Conservation (phyloP, 192 early-diverging fungal genomes). For the Umbelopsis isabellina region DNA sequence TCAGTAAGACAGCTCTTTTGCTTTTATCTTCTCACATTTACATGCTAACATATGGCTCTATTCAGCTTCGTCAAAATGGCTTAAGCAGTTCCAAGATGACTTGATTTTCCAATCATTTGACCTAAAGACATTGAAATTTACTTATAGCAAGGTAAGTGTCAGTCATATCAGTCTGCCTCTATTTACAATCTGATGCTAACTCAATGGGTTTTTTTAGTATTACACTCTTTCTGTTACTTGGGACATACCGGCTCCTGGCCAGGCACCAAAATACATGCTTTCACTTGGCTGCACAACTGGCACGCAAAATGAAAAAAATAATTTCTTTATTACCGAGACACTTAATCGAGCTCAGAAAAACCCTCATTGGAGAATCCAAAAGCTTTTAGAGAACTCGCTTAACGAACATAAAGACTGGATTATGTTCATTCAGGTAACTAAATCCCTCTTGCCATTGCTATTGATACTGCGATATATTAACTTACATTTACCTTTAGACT, state of each 20-base stretch:
- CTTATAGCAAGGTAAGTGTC: slow-evolving; percentile 34
- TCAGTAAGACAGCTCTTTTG: slow-evolving; percentile 22
- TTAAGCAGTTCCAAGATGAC: slow-evolving; percentile 37
- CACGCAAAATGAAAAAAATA: neutral
- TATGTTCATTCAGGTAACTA: slow-evolving; percentile 38
- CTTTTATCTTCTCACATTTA: neutral
- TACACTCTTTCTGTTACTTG: slow-evolving; percentile 37
- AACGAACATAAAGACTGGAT: slow-evolving; percentile 40
- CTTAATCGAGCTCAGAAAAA: slow-evolving; percentile 23
- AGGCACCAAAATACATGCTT: slow-evolving; percentile 32
- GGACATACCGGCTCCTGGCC: slow-evolving; percentile 24
- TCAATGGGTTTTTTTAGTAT: slow-evolving; percentile 15
- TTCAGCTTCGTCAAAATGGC: slow-evolving; percentile 35
- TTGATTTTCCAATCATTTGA: slow-evolving; percentile 39
- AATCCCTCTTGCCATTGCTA: neutral
- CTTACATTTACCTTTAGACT: slow-evolving; percentile 13
- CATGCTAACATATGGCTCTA: neutral
- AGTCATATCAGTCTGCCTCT: neutral
- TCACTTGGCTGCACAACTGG: slow-evolving; percentile 15
- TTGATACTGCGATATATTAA: neutral
- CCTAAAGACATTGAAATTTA: slow-evolving; percentile 33
- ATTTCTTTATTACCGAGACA: neutral
- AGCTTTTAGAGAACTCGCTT: slow-evolving; percentile 32
- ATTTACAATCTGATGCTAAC: neutral
- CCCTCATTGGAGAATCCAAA: slow-evolving; percentile 36